phyloP scores from a whole-genome alignment of 78 protist species.

The Planoprotostelium fungivorum region DNA sequence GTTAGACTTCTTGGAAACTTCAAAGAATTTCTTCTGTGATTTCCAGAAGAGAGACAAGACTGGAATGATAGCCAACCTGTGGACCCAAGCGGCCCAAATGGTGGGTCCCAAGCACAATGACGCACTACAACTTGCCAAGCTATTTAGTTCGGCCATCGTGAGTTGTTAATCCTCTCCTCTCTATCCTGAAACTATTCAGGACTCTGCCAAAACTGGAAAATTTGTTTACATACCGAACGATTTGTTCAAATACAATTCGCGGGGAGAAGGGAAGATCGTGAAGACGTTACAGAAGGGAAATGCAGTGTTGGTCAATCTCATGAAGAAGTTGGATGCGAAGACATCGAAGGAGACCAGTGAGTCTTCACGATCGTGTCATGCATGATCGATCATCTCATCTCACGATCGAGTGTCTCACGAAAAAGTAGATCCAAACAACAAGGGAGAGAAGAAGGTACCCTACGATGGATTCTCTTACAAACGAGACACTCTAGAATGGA shows the following conservation, averaged over 20 bases:
- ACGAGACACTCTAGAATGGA: neutral
- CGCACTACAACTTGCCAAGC: neutral
- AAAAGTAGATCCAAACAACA: neutral
- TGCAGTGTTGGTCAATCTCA: neutral
- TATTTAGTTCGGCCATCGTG: neutral
- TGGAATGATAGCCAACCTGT: neutral
- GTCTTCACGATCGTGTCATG: neutral
- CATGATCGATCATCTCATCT: neutral
- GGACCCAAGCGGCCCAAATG: neutral
- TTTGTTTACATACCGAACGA: neutral
- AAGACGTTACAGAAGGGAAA: neutral
- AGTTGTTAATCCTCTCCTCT: neutral
- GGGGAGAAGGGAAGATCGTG: neutral
- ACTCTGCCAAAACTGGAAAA: neutral
- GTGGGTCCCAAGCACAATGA: neutral
- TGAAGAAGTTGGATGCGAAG: no score
- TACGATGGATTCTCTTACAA: neutral
- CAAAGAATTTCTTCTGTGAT: neutral
- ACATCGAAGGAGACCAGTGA: neutral
- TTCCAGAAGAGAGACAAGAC: neutral
- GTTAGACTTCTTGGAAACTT: neutral
- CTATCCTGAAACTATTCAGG: neutral
- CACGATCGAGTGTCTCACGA: neutral
- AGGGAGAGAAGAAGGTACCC: neutral
- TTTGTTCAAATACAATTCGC: neutral